Base-by-base conservation (phyloP, 495 filamentous ascomycete genomes). In the Hypoxylon intermedium region DNA sequence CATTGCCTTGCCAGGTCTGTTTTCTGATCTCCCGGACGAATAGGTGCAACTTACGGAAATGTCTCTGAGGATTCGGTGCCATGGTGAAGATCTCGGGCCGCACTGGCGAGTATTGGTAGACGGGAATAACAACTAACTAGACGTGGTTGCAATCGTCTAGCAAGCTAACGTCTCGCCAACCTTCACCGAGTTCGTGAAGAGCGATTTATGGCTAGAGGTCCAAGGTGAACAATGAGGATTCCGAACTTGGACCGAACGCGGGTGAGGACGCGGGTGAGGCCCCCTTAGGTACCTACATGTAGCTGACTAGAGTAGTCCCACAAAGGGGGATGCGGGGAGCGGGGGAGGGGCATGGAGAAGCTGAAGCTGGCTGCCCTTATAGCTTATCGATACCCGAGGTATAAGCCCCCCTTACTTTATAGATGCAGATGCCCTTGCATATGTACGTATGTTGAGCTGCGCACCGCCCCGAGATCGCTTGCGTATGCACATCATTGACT, bases 31-130 rank as follows among this genome's bases (percentile, higher is more conserved):
- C n/a, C n/a, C n/a, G n/a, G n/a, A n/a, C n/a, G n/a, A 9, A 20
- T 6, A 37, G n/a, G 26, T 26, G 9, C 7, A 28, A 69, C 79
- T 53, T 61, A 82, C 79, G 65, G 31, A 80, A 70, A 18, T 73
- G 70, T 45, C 70, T 70, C 37, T 71, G 59, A 19, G 74, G 74
- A 18, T 3, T 21, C 15, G 60, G 48, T 46, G 62, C 44, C 60
- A 59, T 63, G 46, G 59, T 63, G 15, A 67, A 31, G 67, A 74
- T 52, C 47, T 50, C 43, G 18, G 52, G 13, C 45, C 11, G 34
- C 23, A 13, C n/a, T 43, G 40, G 40, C 11, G 16, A 34, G 48
- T 37, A 34, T 20, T 50, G 48, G 52, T 45, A 51, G 34, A 50
- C 18, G 34, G 36, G 12, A 18, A 52, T 41, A 26, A n/a, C n/a